Percentiles rank a stretch among this genome's conserved stretches.
Conservation (phyloP, 176 grass and related monocot species). For the Musa troglodytarum region DNA sequence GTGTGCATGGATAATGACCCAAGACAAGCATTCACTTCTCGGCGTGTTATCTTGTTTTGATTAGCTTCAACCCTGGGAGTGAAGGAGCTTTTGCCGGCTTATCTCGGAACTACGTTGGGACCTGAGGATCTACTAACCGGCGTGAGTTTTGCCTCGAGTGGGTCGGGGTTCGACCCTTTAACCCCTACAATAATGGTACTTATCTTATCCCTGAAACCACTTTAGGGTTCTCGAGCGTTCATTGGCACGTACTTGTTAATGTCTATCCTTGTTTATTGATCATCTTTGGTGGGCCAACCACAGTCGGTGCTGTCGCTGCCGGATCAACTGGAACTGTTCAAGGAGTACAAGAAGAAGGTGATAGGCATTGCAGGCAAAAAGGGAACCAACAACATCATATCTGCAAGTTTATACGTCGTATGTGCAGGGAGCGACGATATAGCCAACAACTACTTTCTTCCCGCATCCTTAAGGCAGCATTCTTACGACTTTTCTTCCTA, state of each 20-base stretch:
- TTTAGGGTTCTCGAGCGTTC: no score
- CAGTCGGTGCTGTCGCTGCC: conserved; percentile 19
- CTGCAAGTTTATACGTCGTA: conserved; percentile 27
- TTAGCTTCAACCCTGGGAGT: conserved; percentile 26
- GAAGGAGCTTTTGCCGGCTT: conserved; percentile 32
- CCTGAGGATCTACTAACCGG: conserved; percentile 27
- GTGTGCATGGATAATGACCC: no score
- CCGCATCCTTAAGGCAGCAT: conserved; percentile 12
- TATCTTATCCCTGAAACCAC: no score
- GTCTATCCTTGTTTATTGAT: no score
- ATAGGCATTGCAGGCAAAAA: conserved; percentile 31
- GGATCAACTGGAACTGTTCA: conserved; percentile 38
- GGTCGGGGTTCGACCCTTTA: conserved; percentile 24
- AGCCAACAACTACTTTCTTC: conserved; percentile 40
- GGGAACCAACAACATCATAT: conserved; percentile 20
- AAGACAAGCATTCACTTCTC: no score
- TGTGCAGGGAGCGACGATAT: conserved; percentile 44
- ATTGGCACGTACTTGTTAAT: no score
- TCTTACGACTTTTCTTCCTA: conserved; percentile 43
- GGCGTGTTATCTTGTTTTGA: background rate
- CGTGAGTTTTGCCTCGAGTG: conserved; percentile 32
- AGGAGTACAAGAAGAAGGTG: conserved; percentile 43
- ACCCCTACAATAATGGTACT: conserved; percentile 11
- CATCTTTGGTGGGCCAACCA: background rate
- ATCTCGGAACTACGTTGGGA: conserved; percentile 19